Percentiles rank a stretch among this genome's conserved stretches.
phyloP scores from a whole-genome alignment of 768 basidiomycete genomes.

The Mycena polygramma region DNA sequence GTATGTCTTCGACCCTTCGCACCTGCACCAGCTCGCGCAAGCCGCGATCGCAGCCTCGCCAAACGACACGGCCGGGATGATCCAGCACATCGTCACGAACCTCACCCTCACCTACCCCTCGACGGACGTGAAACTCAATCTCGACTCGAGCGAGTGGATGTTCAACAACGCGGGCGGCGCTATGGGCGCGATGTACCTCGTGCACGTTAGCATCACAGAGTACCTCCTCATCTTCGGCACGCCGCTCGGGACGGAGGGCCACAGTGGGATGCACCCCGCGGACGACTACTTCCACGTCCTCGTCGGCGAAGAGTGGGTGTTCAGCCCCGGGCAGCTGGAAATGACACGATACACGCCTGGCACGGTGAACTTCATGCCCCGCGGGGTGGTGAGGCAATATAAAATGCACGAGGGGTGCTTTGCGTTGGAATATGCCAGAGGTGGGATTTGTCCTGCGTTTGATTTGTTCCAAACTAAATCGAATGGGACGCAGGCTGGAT shows the following conservation, averaged over 20 bases:
- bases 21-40: conserved; percentile 79
- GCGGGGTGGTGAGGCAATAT: conserved; percentile 94
- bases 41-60: conserved; percentile 69
- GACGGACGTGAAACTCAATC: conserved; percentile 64
- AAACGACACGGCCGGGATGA: conserved; percentile 78
- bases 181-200: conserved; percentile 98
- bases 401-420: conserved; percentile 98
- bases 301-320: conserved; percentile 95
- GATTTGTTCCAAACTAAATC: not conserved
- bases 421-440: conserved; percentile 94
- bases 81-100: conserved; percentile 84
- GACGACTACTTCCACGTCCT: conserved; percentile 99
- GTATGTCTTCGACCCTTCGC: conserved; percentile 70
- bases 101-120: conserved; percentile 80
- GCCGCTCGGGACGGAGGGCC: conserved; percentile 96
- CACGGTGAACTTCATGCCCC: conserved; percentile 83
- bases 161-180: conserved; percentile 98
- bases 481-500: conserved; percentile 88
- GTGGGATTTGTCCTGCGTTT: conserved; percentile 55
- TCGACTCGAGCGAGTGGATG: conserved; percentile 86
- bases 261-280: conserved; percentile 92
- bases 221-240: conserved; percentile 97
- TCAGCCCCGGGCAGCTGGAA: conserved; percentile 82
- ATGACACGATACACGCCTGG: conserved; percentile 91
- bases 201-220: conserved; percentile 96